These are phyloP conservation scores for Huiozyma sinensis DNA, from an alignment of 805 yeast species.

Conservation along the genomic window DNA sequence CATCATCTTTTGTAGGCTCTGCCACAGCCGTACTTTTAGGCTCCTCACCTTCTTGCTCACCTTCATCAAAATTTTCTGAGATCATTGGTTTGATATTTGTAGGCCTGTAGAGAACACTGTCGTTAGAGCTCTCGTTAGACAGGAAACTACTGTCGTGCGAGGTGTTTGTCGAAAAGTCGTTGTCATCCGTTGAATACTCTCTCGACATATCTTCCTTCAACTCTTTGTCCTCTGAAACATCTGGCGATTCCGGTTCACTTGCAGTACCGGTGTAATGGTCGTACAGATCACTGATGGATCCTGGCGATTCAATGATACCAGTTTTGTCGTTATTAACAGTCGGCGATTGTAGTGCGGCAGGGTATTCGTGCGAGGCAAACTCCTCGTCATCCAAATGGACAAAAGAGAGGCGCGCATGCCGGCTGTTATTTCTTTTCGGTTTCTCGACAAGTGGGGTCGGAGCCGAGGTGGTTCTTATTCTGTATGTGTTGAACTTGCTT, in stretches of 20 bases:
- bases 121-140: constrained; percentile 9
- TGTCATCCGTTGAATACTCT: neutral
- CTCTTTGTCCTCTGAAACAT: too few relatives aligned
- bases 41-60: neutral
- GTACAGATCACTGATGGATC: constrained; percentile 17
- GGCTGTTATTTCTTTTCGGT: neutral
- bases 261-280: constrained; percentile 22
- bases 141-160: constrained; percentile 10
- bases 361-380: neutral
- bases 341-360: neutral
- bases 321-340: neutral
- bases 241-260: constrained; percentile 11
- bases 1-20: neutral
- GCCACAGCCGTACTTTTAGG: neutral
- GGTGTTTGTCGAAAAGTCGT: constrained; percentile 1
- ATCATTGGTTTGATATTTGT: constrained; percentile 3
- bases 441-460: neutral
- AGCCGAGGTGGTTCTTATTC: constrained; percentile 27
- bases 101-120: constrained; percentile 9
- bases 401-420: neutral
- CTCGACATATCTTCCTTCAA: neutral
- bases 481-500: constrained; percentile 41
- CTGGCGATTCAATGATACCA: constrained; percentile 5
- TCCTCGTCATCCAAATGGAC: neutral
- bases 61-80: constrained; percentile 5